Percentiles rank a stretch among this genome's conserved stretches.
These are phyloP conservation scores for Symbiotaphrina buchneri DNA, from an alignment of 495 filamentous ascomycete species.

Conservation along the genomic window DNA sequence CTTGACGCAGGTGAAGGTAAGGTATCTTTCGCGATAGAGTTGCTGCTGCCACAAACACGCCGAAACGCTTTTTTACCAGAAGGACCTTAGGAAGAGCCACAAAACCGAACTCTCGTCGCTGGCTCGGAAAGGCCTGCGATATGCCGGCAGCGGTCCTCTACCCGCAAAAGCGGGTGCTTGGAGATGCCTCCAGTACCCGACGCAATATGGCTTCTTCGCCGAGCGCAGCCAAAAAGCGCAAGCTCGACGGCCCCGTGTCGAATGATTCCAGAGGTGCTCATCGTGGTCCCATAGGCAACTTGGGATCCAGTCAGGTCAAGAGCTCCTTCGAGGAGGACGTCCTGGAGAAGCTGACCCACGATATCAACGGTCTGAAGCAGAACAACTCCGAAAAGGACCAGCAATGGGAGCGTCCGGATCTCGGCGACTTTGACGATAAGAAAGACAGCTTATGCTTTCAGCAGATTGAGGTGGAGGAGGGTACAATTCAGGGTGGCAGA, in stretches of 20 bases:
- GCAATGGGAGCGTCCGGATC: conserved; percentile 63
- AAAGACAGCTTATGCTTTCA: conserved; percentile 68
- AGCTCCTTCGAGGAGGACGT: conserved; percentile 87
- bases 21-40: too few species aligned
- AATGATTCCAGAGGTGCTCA: conserved; percentile 33
- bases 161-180: conserved; percentile 34
- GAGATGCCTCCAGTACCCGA: conserved; percentile 29
- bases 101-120: too few species aligned
- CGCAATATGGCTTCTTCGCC: conserved; percentile 24
- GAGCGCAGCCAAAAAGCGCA: conserved; percentile 47
- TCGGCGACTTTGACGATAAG: conserved; percentile 48
- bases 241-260: conserved; percentile 35
- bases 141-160: conserved; percentile 28
- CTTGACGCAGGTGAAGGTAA: too few species aligned
- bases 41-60: too few species aligned
- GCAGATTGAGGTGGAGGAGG: conserved; percentile 89
- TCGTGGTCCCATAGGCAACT: conserved; percentile 30
- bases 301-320: conserved; percentile 65
- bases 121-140: too few species aligned
- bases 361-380: conserved; percentile 62
- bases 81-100: too few species aligned
- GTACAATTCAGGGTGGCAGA: conserved; percentile 45
- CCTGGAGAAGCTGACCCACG: conserved; percentile 82
- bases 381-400: conserved; percentile 85
- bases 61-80: too few species aligned